These are phyloP conservation scores for Thermoascus crustaceus DNA, from an alignment of 2,329 filamentous ascomycete species.

Conservation along the genomic window DNA sequence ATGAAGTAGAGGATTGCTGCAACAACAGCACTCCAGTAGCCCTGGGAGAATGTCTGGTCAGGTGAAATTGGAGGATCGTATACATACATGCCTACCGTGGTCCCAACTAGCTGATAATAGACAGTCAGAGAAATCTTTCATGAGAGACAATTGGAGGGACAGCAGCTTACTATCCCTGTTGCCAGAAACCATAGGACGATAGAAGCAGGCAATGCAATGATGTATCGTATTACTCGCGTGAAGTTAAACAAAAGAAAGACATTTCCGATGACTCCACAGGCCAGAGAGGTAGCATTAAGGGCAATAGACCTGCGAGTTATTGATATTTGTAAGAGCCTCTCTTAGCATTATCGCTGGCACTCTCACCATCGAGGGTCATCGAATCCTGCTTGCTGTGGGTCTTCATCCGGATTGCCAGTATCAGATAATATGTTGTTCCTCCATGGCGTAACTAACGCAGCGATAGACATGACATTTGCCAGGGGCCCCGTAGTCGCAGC, in stretches of 20 bases:
- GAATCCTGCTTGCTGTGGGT: conserved; percentile 46
- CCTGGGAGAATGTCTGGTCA: conserved; percentile 61
- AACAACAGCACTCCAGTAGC: conserved; percentile 79
- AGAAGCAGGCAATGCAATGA: conserved; percentile 71
- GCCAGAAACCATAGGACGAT: conserved; percentile 70
- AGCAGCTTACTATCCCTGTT: conserved; percentile 45
- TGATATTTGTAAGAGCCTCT: conserved; percentile 1
- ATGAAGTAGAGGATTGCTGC: conserved; percentile 72
- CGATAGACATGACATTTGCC: conserved; percentile 81
- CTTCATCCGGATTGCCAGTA: conserved; percentile 39
- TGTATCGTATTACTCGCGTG: conserved; percentile 69
- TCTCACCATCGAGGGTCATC: conserved; percentile 62
- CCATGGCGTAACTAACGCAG: conserved; percentile 76
- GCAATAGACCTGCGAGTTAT: conserved; percentile 50
- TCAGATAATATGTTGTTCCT: conserved; percentile 46
- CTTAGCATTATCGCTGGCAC: not conserved
- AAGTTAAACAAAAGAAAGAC: conserved; percentile 80
- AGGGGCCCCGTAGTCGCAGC: conserved; percentile 79
- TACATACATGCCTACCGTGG: conserved; percentile 57
- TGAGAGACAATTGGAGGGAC: not conserved
- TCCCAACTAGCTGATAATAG: conserved; percentile 49
- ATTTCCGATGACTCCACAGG: conserved; percentile 69
- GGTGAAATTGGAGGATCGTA: conserved; percentile 45
- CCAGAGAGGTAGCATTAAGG: conserved; percentile 71
- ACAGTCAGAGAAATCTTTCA: not conserved